Conservation (phyloP, 164 flowering plant species). For the Nelumbo lutea region DNA sequence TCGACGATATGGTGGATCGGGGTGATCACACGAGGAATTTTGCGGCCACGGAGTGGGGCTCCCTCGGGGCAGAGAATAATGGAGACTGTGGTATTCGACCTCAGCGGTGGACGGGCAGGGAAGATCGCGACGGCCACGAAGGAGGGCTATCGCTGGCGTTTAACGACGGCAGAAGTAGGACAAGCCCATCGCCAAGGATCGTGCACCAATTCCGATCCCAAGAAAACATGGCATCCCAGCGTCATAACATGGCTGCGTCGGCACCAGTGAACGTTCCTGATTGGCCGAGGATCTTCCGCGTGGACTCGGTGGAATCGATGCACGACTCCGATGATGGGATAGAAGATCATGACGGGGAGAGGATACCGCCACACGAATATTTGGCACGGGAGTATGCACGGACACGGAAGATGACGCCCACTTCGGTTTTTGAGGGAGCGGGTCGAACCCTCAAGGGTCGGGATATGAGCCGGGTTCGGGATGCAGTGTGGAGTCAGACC, state of each 20-base stretch:
- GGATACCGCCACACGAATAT: slow-evolving; percentile 92
- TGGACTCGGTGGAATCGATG: slow-evolving; percentile 64
- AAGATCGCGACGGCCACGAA: slow-evolving; percentile 30
- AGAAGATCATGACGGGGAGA: slow-evolving; percentile 40
- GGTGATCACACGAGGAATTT: neutral
- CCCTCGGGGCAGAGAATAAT: neutral
- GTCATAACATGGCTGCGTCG: slow-evolving; percentile 58
- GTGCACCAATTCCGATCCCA: slow-evolving; percentile 46
- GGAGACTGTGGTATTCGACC: neutral
- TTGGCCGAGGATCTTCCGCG: slow-evolving; percentile 67
- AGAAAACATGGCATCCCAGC: slow-evolving; percentile 25
- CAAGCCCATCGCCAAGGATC: slow-evolving; percentile 40
- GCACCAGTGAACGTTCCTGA: slow-evolving; percentile 89
- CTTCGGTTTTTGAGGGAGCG: slow-evolving; percentile 82
- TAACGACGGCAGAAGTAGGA: slow-evolving; percentile 25
- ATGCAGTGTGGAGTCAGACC: slow-evolving; percentile 34
- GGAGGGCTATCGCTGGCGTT: slow-evolving; percentile 83
- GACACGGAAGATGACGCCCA: slow-evolving; percentile 35
- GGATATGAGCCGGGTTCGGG: slow-evolving; percentile 87
- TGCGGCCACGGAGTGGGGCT: neutral
- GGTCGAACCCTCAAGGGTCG: slow-evolving; percentile 95
- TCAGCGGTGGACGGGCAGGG: slow-evolving; percentile 6
- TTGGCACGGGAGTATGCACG: slow-evolving; percentile 57
- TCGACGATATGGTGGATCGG: slow-evolving; percentile 8
- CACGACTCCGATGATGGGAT: slow-evolving; percentile 46